These are phyloP conservation scores for Phytophthora citrophthora DNA, from an alignment of 352 stramenopile species.

Conservation along the genomic window DNA sequence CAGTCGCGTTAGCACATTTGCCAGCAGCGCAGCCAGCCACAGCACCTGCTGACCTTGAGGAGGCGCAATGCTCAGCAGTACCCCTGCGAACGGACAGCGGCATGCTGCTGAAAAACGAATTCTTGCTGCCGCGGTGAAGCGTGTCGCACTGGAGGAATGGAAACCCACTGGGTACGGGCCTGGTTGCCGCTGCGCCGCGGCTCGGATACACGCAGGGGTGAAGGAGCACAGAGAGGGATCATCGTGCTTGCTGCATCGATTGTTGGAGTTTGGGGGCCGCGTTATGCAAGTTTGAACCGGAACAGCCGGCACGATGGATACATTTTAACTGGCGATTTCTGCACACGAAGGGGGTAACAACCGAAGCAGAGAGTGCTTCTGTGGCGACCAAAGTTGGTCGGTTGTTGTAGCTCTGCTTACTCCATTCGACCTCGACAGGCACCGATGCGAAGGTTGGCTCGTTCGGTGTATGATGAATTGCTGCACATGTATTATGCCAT, in stretches of 20 bases:
- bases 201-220: conserved; percentile 7
- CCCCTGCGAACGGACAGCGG: conserved; percentile 17
- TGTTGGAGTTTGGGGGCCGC: conserved; percentile 7
- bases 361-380: conserved; percentile 2
- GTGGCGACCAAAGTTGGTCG: too few species aligned
- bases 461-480: background rate
- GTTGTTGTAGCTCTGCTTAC: background rate
- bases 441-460: background rate
- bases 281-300: conserved; percentile 34
- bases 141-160: conserved; percentile 37
- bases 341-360: conserved; percentile 17
- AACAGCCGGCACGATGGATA: conserved; percentile 35
- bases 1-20: background rate
- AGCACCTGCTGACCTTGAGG: conserved; percentile 1
- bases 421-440: background rate
- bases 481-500: background rate
- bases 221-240: conserved; percentile 15
- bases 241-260: conserved; percentile 7
- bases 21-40: background rate
- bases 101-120: background rate
- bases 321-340: conserved; percentile 38
- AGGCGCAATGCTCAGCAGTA: conserved; percentile 4
- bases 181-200: background rate
- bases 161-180: conserved; percentile 15
- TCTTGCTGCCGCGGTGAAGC: background rate